These are phyloP conservation scores for Xerophyta viscosa DNA, from an alignment of 106 monocot species.

Conservation along the genomic window DNA sequence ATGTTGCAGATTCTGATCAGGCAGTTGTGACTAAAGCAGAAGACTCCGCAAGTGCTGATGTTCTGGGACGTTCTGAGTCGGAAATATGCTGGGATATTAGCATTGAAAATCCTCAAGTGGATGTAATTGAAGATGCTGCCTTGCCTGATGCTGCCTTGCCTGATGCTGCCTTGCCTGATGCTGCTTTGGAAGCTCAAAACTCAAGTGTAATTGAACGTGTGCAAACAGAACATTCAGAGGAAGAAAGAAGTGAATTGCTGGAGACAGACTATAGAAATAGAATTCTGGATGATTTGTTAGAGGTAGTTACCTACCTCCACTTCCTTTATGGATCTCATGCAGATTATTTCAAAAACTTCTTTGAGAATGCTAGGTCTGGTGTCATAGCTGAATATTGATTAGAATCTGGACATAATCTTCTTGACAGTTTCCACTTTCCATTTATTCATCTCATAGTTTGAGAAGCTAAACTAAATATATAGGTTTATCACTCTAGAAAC, in stretches of 20 bases:
- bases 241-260: conserved; percentile 77
- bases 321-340: too few relatives aligned
- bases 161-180: conserved; percentile 24
- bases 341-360: too few relatives aligned
- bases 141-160: conserved; percentile 14
- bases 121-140: conserved; percentile 26
- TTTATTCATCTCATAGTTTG: too few relatives aligned
- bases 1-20: conserved; percentile 23
- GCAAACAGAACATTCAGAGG: conserved; percentile 15
- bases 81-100: conserved; percentile 92
- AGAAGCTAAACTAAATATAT: too few relatives aligned
- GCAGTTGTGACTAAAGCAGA: conserved; percentile 15
- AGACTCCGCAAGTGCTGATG: conserved; percentile 21
- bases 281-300: conserved; percentile 94
- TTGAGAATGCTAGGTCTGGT: too few relatives aligned
- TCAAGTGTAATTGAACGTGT: conserved; percentile 13
- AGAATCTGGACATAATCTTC: too few relatives aligned
- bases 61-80: conserved; percentile 29
- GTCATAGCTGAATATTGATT: too few relatives aligned
- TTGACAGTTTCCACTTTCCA: too few relatives aligned
- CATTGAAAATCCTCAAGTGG: conserved; percentile 51
- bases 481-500: too few relatives aligned
- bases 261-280: conserved; percentile 93
- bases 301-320: conserved; percentile 34
- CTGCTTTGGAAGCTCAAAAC: conserved; percentile 14